Conservation (phyloP, 2,329 filamentous ascomycete species). For the Malbranchea zuffiana region DNA sequence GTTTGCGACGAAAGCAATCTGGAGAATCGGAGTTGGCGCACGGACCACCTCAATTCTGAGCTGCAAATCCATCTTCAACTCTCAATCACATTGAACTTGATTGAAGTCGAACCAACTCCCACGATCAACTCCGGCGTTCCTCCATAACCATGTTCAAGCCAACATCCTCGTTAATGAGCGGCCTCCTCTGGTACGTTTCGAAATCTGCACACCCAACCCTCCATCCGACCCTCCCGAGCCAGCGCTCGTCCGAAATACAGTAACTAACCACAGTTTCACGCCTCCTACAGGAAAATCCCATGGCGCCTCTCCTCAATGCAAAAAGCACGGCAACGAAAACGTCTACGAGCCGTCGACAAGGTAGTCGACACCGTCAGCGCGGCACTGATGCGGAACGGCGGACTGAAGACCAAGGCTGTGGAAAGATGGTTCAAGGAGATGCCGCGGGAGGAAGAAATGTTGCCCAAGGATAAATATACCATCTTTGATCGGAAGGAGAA, state of each 20-base stretch:
- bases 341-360: slow-evolving; percentile 72
- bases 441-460: slow-evolving; percentile 91
- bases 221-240: slow-evolving; percentile 5
- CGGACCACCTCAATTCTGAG: slow-evolving; percentile 13
- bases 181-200: slow-evolving; percentile 72
- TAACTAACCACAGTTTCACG: neutral
- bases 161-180: slow-evolving; percentile 63
- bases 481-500: slow-evolving; percentile 95
- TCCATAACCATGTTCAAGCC: slow-evolving; percentile 67
- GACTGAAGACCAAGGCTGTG: slow-evolving; percentile 61
- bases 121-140: neutral
- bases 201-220: no score
- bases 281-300: slow-evolving; percentile 66
- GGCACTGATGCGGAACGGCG: slow-evolving; percentile 63
- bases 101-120: neutral
- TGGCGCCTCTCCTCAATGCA: slow-evolving; percentile 90
- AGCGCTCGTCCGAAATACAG: neutral
- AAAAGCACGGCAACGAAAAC: slow-evolving; percentile 74
- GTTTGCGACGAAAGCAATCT: neutral
- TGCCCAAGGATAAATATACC: slow-evolving; percentile 93
- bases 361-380: slow-evolving; percentile 74
- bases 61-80: neutral
- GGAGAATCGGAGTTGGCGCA: slow-evolving; percentile 10
- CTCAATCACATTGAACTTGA: neutral
- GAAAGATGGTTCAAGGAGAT: slow-evolving; percentile 92